phyloP scores from a whole-genome alignment of 2,329 filamentous ascomycete species.

The Pyrenophora graminea region DNA sequence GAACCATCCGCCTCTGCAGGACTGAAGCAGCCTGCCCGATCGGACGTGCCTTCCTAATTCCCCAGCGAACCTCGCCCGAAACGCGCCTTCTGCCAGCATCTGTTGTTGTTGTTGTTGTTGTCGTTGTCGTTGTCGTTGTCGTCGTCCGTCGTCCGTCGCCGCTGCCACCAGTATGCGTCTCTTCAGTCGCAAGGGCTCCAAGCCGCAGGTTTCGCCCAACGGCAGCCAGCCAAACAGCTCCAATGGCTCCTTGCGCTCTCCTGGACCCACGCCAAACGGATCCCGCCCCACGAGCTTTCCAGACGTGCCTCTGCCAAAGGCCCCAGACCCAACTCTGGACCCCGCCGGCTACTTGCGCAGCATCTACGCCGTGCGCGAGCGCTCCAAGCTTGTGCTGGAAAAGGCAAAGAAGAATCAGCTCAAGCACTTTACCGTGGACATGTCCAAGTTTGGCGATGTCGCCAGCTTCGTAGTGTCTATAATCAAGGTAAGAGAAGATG shows the following conservation, averaged over 20 bases:
- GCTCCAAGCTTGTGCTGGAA: constrained; percentile 72
- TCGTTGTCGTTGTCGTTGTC: too few species aligned
- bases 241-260: constrained; percentile 57
- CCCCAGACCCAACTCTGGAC: constrained; percentile 85
- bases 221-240: constrained; percentile 49
- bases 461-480: constrained; percentile 88
- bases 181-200: constrained; percentile 57
- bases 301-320: constrained; percentile 78
- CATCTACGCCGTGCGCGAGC: constrained; percentile 82
- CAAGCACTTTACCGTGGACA: constrained; percentile 86
- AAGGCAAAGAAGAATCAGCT: constrained; percentile 78
- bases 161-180: constrained; percentile 52
- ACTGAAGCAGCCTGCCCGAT: constrained; percentile 7
- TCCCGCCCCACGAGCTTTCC: constrained; percentile 58
- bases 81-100: constrained; percentile 10
- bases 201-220: constrained; percentile 42
- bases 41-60: constrained; percentile 6
- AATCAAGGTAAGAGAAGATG: constrained; percentile 72
- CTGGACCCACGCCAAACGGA: constrained; percentile 50
- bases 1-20: too few species aligned
- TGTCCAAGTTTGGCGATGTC: constrained; percentile 80
- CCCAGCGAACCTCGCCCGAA: constrained; percentile 8
- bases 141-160: constrained; percentile 7
- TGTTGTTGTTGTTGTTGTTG: neutral
- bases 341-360: constrained; percentile 90